Conservation (phyloP, 2,329 filamentous ascomycete genomes). For the Epichloe brachyelytri region DNA sequence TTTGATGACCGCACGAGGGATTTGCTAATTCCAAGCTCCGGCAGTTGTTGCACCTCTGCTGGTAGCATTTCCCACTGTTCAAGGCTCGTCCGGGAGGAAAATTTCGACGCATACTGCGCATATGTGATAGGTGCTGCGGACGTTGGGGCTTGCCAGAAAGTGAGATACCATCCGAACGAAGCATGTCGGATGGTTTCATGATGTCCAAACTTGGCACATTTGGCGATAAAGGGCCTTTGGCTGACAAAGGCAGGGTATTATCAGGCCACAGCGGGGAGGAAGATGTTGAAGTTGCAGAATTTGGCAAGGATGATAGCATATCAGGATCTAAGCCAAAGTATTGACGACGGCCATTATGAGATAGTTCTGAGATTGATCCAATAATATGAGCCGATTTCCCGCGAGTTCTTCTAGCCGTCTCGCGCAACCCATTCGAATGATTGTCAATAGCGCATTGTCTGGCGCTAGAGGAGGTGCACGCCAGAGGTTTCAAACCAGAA, state of each 20-base stretch:
- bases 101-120: background rate
- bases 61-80: background rate
- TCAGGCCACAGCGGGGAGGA: background rate
- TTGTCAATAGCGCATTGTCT: background rate
- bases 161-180: background rate
- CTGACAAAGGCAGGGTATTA: background rate
- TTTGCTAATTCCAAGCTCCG: background rate
- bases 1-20: background rate
- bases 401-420: background rate
- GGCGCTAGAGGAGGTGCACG: background rate
- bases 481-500: constrained; percentile 2
- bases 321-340: background rate
- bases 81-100: background rate
- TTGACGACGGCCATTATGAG: background rate
- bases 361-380: background rate
- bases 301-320: background rate
- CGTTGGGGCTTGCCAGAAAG: background rate
- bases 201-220: background rate
- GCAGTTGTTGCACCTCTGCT: background rate
- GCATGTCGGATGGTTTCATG: background rate
- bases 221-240: background rate
- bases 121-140: background rate
- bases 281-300: background rate
- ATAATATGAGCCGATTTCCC: background rate
- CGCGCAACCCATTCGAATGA: background rate